Conservation (phyloP, 148 eudicot genomes). For the Rhododendron ferrugineum region DNA sequence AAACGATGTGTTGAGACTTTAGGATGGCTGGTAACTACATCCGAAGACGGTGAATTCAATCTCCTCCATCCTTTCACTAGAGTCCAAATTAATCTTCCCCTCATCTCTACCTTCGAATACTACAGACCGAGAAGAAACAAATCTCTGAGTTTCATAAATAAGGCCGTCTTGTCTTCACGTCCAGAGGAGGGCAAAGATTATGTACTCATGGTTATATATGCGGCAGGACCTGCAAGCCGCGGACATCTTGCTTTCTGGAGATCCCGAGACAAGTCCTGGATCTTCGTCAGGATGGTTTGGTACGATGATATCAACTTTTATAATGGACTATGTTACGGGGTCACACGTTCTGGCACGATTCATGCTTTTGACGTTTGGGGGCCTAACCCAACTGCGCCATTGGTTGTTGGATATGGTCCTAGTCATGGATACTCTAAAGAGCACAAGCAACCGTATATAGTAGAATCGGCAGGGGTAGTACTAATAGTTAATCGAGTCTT, state of each 20-base stretch:
- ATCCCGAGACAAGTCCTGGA: not conserved
- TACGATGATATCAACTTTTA: not conserved
- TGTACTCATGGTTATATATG: too few relatives aligned
- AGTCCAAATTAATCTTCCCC: too few relatives aligned
- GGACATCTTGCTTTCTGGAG: too few relatives aligned
- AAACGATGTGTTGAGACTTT: not conserved
- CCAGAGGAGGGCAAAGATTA: too few relatives aligned
- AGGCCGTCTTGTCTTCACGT: too few relatives aligned
- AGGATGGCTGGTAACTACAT: too few relatives aligned
- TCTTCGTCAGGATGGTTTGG: fast-evolving
- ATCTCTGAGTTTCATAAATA: too few relatives aligned
- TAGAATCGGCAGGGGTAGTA: not conserved
- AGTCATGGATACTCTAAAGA: fast-evolving
- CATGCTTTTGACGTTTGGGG: not conserved
- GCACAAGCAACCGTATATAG: not conserved
- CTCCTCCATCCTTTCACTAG: too few relatives aligned
- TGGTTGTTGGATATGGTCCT: not conserved
- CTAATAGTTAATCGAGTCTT: not conserved
- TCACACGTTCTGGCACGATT: fast-evolving
- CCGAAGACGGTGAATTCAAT: too few relatives aligned
- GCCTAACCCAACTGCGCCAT: not conserved
- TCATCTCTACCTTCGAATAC: too few relatives aligned
- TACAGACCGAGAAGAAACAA: too few relatives aligned
- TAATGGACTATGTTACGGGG: not conserved
- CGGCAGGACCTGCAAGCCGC: fast-evolving